Conservation (phyloP, 176 grass and related monocot species). For the Oryza australiensis region DNA sequence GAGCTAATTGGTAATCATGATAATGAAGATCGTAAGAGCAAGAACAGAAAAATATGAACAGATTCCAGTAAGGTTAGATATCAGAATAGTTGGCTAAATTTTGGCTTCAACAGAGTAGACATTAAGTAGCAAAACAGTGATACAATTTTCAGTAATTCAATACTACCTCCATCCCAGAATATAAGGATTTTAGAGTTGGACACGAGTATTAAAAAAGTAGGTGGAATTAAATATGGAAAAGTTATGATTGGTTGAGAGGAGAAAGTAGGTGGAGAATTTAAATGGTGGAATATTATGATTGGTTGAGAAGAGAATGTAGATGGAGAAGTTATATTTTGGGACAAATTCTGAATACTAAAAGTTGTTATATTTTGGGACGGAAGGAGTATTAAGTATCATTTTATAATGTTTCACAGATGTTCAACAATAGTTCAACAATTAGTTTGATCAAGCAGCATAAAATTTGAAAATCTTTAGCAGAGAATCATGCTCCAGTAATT, state of each 20-base stretch:
- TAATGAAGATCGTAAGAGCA: neutral
- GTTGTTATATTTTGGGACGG: too few species aligned
- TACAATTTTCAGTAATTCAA: neutral
- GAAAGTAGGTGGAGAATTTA: too few species aligned
- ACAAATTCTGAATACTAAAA: too few species aligned
- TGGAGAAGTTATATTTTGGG: too few species aligned
- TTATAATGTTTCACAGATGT: too few species aligned
- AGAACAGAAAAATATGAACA: neutral
- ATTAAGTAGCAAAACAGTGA: neutral
- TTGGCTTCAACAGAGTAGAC: neutral
- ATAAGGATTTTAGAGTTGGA: too few species aligned
- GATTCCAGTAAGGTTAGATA: neutral
- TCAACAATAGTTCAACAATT: slow-evolving; percentile 7
- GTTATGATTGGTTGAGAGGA: too few species aligned
- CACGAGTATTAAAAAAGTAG: too few species aligned
- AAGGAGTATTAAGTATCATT: neutral
- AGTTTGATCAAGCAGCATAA: slow-evolving; percentile 11
- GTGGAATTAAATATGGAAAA: too few species aligned
- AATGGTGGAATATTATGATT: too few species aligned
- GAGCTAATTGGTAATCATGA: neutral
- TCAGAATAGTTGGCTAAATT: neutral
- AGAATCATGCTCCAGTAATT: neutral
- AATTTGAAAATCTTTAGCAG: slow-evolving; percentile 8
- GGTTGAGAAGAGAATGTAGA: too few species aligned
- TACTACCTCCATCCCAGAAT: too few species aligned